These are phyloP conservation scores for Didymella segeticola DNA, from an alignment of 2,329 filamentous ascomycete genomes.

Conservation along the genomic window DNA sequence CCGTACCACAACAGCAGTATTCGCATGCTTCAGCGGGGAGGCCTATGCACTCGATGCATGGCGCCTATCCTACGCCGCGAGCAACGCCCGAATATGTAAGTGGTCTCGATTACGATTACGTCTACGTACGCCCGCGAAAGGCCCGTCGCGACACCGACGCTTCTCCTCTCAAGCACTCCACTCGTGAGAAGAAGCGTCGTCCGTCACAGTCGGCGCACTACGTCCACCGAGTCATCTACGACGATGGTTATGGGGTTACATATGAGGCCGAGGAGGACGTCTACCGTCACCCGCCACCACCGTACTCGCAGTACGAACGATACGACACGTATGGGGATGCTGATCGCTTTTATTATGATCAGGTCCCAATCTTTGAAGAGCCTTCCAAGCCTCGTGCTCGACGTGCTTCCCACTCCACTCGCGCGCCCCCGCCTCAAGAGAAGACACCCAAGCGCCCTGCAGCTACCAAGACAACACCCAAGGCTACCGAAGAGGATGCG, in stretches of 20 bases:
- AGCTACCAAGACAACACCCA: slow-evolving; percentile 45
- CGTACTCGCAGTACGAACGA: slow-evolving; percentile 57
- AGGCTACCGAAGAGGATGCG: slow-evolving; percentile 71
- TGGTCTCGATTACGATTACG: slow-evolving; percentile 59
- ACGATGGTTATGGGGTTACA: slow-evolving; percentile 57
- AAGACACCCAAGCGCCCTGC: slow-evolving; percentile 47
- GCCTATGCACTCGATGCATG: slow-evolving; percentile 52
- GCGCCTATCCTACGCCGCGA: slow-evolving; percentile 58
- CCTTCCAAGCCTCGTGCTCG: slow-evolving; percentile 56
- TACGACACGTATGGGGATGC: slow-evolving; percentile 63
- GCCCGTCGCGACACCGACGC: slow-evolving; percentile 48
- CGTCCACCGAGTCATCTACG: slow-evolving; percentile 64
- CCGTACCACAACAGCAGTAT: slow-evolving; percentile 53
- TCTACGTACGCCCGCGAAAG: slow-evolving; percentile 55
- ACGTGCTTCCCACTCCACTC: slow-evolving; percentile 61
- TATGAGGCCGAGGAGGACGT: slow-evolving; percentile 54
- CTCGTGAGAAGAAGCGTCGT: slow-evolving; percentile 56
- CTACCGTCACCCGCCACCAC: slow-evolving; percentile 56
- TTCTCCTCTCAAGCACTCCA: slow-evolving; percentile 48
- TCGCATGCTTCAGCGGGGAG: slow-evolving; percentile 46
- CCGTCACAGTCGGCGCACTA: slow-evolving; percentile 60
- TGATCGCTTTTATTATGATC: slow-evolving; percentile 60
- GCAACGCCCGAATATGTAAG: slow-evolving; percentile 71
- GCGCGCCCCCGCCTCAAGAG: slow-evolving; percentile 43
- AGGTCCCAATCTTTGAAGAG: slow-evolving; percentile 56